A percentile compares a stretch with the other conserved stretches of the same genome.
Evolutionary conservation across 768 basidiomycete species (phyloP).

Genomic region (Neoboletus brunneissimus): DNA sequence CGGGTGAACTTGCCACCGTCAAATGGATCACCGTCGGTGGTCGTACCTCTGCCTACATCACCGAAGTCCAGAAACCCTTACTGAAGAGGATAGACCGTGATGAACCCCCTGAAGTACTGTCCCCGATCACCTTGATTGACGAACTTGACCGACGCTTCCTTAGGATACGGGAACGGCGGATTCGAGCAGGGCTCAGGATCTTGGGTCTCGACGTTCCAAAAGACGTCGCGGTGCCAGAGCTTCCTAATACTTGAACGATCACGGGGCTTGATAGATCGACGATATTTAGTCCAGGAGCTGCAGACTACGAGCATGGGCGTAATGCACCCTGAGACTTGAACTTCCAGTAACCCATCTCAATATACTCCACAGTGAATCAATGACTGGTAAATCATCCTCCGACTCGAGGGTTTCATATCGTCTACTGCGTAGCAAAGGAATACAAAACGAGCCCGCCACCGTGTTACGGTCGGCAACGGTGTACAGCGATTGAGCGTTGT

Average conservation of each 20-base stretch:
- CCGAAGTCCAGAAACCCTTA: conserved; percentile 52
- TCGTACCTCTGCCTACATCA: conserved; percentile 70
- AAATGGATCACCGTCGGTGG: conserved; percentile 76
- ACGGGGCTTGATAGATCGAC: background rate
- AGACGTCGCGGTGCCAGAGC: conserved; percentile 5
- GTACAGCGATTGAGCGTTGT: background rate
- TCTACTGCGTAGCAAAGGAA: background rate
- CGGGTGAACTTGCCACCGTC: conserved; percentile 68
- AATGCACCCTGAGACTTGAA: background rate
- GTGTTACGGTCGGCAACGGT: background rate
- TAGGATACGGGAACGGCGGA: background rate
- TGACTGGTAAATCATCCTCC: background rate
- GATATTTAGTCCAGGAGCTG: background rate
- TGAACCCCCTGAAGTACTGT: background rate
- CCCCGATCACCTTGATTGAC: background rate
- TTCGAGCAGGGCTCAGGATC: background rate
- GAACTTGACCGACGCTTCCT: background rate
- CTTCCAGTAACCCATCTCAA: background rate
- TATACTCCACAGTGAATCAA: background rate
- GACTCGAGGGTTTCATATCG: background rate
- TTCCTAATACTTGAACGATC: background rate
- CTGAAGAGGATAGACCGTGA: background rate
- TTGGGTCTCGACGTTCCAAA: conserved; percentile 1
- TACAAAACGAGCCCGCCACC: background rate
- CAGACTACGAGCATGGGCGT: background rate